phyloP scores from a whole-genome alignment of 306 rosid species.

The Trichosanthes truncata region DNA sequence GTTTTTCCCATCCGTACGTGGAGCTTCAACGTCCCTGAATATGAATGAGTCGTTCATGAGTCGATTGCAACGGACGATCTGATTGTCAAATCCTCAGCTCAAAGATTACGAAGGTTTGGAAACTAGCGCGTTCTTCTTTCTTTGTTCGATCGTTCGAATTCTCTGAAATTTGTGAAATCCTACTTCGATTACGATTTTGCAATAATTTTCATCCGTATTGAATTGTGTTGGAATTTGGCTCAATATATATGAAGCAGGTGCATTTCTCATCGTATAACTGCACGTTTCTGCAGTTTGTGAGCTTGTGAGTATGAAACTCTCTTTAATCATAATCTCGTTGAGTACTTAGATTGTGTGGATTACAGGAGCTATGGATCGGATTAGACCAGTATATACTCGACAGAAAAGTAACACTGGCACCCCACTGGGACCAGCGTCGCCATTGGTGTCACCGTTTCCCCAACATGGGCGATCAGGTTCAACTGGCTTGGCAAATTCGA shows the following conservation, averaged over 20 bases:
- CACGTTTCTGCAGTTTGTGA: neutral
- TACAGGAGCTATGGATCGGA: constrained; percentile 47
- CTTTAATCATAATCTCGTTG: neutral
- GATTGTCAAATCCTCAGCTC: neutral
- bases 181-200: neutral
- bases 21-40: neutral
- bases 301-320: neutral
- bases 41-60: neutral
- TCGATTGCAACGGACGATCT: neutral
- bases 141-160: neutral
- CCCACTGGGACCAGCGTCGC: constrained; percentile 45
- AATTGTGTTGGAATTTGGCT: neutral
- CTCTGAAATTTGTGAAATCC: neutral
- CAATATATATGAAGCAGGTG: neutral
- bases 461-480: constrained; percentile 51
- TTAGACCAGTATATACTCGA: constrained; percentile 32
- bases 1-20: neutral
- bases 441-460: constrained; percentile 25
- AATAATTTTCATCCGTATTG: neutral
- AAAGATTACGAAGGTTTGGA: neutral
- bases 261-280: neutral
- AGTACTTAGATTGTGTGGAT: neutral
- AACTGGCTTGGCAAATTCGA: constrained; percentile 25
- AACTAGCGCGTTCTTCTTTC: neutral
- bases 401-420: constrained; percentile 46